phyloP scores from a whole-genome alignment of 1,284 basidiomycete genomes.

The Ceratobasidium sp. region DNA sequence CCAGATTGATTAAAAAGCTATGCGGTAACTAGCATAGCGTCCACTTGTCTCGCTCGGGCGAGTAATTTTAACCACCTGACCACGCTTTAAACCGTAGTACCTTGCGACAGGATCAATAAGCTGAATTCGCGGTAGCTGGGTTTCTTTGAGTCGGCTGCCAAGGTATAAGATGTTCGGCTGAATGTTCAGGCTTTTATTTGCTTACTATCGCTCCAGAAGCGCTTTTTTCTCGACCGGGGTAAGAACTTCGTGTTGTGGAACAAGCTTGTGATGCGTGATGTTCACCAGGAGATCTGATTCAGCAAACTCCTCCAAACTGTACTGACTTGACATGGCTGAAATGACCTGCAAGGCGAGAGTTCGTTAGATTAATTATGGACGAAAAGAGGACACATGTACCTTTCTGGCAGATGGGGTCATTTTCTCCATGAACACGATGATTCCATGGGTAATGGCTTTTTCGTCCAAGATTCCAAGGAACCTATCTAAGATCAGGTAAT shows the following conservation, averaged over 20 bases:
- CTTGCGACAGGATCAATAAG: constrained; percentile 94
- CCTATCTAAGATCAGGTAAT: constrained; percentile 55
- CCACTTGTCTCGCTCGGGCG: constrained; percentile 96
- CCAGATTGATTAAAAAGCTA: constrained; percentile 69
- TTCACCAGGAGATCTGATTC: constrained; percentile 97
- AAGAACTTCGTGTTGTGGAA: constrained; percentile 93
- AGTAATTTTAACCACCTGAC: constrained; percentile 98
- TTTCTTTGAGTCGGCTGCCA: constrained; percentile 92
- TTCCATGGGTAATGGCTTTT: constrained; percentile 86
- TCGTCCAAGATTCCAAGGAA: constrained; percentile 88
- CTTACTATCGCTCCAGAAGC: constrained; percentile 92
- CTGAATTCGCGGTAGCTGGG: constrained; percentile 96
- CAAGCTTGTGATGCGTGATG: constrained; percentile 94
- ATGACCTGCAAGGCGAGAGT: constrained; percentile 68
- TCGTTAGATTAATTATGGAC: neutral
- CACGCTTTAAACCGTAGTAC: constrained; percentile 94
- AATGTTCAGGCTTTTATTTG: constrained; percentile 46
- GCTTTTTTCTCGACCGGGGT: constrained; percentile 85
- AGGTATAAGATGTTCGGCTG: constrained; percentile 21
- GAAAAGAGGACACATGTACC: constrained; percentile 54
- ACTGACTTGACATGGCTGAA: constrained; percentile 83
- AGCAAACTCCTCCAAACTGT: constrained; percentile 94
- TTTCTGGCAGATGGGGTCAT: constrained; percentile 98
- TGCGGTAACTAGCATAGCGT: constrained; percentile 91
- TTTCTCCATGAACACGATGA: constrained; percentile 94